phyloP scores from a whole-genome alignment of 345 rosid species.

The Camelina laxa region DNA sequence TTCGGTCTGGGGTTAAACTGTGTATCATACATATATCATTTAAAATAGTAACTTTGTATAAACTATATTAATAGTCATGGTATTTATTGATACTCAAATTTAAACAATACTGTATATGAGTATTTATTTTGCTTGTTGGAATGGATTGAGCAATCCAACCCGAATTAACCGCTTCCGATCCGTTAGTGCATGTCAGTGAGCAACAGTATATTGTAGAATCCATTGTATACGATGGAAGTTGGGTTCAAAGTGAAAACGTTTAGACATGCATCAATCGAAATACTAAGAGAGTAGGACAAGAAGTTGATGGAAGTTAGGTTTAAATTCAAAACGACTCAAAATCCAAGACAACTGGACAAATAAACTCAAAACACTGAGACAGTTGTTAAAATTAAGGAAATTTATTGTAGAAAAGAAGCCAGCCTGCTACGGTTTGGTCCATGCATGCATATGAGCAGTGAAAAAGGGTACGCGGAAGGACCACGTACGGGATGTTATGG shows the following conservation, averaged over 20 bases:
- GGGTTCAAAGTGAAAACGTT: not conserved
- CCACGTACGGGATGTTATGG: slow-evolving; percentile 27
- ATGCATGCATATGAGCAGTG: slow-evolving; percentile 26
- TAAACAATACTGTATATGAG: not conserved
- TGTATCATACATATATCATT: not conserved
- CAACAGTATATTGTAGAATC: not conserved
- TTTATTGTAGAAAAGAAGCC: slow-evolving; percentile 31
- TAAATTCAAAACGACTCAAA: slow-evolving; percentile 18
- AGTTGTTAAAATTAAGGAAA: slow-evolving; percentile 25
- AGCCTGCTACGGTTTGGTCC: slow-evolving; percentile 40
- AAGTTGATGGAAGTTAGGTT: slow-evolving; percentile 25
- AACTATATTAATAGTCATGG: not conserved
- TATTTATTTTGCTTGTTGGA: not conserved
- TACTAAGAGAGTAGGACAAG: not conserved
- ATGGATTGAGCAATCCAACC: not conserved
- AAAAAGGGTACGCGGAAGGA: slow-evolving; percentile 35
- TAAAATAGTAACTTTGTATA: not conserved
- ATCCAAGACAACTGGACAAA: slow-evolving; percentile 31
- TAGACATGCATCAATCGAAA: not conserved
- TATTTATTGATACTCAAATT: too few relatives aligned
- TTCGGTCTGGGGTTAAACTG: not conserved
- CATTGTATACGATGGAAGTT: not conserved
- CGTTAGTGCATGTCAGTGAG: not conserved
- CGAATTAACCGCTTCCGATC: not conserved
- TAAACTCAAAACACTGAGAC: slow-evolving; percentile 27